Base-by-base conservation (phyloP, 148 eudicot species). In the Camellia japonica region DNA sequence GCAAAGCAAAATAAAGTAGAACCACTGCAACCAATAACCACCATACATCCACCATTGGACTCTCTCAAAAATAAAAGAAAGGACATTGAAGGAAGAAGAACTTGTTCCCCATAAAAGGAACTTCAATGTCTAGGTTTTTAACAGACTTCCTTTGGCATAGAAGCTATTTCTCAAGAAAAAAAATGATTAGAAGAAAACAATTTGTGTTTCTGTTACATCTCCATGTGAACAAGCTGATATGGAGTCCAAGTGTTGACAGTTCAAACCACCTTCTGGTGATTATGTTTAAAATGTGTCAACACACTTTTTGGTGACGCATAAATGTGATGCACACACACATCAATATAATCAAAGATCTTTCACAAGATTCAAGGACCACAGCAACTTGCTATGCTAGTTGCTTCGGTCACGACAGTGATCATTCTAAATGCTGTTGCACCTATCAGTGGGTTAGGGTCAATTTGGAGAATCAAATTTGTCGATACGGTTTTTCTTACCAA, bases 101-200 rank as follows among this genome's bases (percentile, higher is more conserved):
- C 23, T 12, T 76, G 67, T 20, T 47, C 41, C 38, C 78, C 69
- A 60, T n/a, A 64, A 63, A 65, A 47, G 6, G 71, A 49, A 77
- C 30, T 23, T 46, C 7, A 76, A 12, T 6, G 55, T 64, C 76
- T 16, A 15, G 8, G 47, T 14, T 73, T 55, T 73, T 14, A 73
- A 73, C 41, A 5, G 62, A 0, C 16, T 19, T 5, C 18, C 13
- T 52, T 12, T 1, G 3, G 20, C n/a, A 2, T 52, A 52, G 42
- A 54, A 15, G 77, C 78, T 16, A 75, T 43, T 12, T 59, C 67
- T 43, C 66, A 11, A 4, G 14, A 10, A 52, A 74, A 19, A 9
- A 55, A 19, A 11, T 52, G 0, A 51, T 18, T 19, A 11, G 15
- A 12, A 30, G 23, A 4, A 20, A 7, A 56, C 1, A 49, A 30